Conservation (phyloP, 345 rosid genomes). For the Dipteronia sinensis region DNA sequence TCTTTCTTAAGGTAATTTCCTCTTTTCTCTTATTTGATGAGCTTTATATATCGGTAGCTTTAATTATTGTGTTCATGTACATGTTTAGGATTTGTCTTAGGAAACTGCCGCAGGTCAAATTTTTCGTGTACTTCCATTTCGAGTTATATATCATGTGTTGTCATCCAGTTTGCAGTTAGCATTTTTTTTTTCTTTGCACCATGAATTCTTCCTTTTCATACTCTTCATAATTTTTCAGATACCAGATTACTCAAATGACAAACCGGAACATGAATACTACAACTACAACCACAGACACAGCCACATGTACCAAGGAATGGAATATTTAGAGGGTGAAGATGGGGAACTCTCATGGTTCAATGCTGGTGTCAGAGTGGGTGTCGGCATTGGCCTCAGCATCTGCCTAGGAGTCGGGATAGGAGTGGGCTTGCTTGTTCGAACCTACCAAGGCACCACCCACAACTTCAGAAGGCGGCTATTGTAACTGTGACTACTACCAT, state of each 20-base stretch:
- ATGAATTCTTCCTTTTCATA: slow-evolving; percentile 19
- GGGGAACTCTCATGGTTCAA: slow-evolving; percentile 93
- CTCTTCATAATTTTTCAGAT: slow-evolving; percentile 33
- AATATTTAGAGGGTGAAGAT: slow-evolving; percentile 57
- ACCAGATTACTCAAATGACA: slow-evolving; percentile 40
- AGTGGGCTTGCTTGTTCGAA: slow-evolving; percentile 74
- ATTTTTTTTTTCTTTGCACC: background rate
- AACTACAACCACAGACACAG: slow-evolving; percentile 23
- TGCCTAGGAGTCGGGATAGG: slow-evolving; percentile 84
- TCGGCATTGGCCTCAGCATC: slow-evolving; percentile 87
- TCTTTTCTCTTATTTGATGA: background rate
- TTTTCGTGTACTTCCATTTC: background rate
- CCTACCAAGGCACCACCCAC: slow-evolving; percentile 75
- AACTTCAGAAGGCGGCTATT: slow-evolving; percentile 70
- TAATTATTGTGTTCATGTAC: background rate
- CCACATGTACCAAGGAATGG: slow-evolving; percentile 36
- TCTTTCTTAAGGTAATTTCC: background rate
- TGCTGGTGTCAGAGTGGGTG: slow-evolving; percentile 94
- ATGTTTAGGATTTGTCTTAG: background rate
- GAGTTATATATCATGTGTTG: background rate
- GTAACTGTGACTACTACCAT: slow-evolving; percentile 21
- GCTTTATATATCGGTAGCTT: background rate
- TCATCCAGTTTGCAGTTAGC: background rate
- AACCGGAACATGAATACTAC: slow-evolving; percentile 47
- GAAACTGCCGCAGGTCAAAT: background rate